Percentiles rank a stretch among this genome's conserved stretches.
These are phyloP conservation scores for Teunomyces barrocoloradensis DNA, from an alignment of 805 yeast species.

Conservation along the genomic window DNA sequence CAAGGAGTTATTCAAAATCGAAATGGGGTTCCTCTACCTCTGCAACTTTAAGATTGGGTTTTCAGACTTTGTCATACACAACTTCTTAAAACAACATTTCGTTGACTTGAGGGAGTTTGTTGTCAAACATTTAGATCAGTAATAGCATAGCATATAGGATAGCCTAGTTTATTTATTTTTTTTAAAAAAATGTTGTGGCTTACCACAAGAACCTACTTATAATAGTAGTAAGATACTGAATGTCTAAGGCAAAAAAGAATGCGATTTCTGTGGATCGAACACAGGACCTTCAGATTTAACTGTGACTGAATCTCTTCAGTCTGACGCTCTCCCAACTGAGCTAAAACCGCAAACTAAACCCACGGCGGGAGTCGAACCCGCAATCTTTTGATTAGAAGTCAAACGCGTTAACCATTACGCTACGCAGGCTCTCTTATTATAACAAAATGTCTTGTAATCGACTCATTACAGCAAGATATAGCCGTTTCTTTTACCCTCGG, in stretches of 20 bases:
- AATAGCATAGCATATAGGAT: background rate
- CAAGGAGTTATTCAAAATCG: slow-evolving; percentile 46
- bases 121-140: slow-evolving; percentile 8
- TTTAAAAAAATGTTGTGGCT: background rate
- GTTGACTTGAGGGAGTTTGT: slow-evolving; percentile 28
- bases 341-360: slow-evolving; percentile 31
- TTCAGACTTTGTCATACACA: slow-evolving; percentile 31
- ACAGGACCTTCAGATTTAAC: slow-evolving; percentile 77
- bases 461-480: background rate
- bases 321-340: slow-evolving; percentile 35
- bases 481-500: too few relatives aligned
- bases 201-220: background rate
- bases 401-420: slow-evolving; percentile 69
- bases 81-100: slow-evolving; percentile 32
- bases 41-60: slow-evolving; percentile 49
- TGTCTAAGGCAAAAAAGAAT: slow-evolving; percentile 18
- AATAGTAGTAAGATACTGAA: background rate
- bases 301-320: slow-evolving; percentile 23
- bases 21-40: slow-evolving; percentile 49
- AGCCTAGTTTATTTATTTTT: background rate
- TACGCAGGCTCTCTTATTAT: slow-evolving; percentile 44
- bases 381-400: slow-evolving; percentile 66
- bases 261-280: slow-evolving; percentile 83
- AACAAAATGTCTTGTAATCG: background rate
- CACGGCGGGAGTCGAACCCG: slow-evolving; percentile 61